Conservation (phyloP, 352 stramenopile species). For the Thraustochytrium striatum region DNA sequence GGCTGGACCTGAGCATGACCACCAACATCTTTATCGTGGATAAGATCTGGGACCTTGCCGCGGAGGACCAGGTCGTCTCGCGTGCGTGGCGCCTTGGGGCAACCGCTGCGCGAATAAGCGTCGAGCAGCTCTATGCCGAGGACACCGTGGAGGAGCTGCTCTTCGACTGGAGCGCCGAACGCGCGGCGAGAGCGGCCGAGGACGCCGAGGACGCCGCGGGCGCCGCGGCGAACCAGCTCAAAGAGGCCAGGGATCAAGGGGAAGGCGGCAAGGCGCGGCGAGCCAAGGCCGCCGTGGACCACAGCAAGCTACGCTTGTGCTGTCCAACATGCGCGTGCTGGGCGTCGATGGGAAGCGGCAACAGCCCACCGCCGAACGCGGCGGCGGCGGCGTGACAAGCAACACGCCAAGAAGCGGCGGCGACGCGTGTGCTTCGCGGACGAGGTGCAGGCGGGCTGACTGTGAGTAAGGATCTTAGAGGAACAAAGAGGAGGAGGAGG, state of each 20-base stretch:
- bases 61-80: conserved; percentile 90
- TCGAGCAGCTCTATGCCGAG: conserved; percentile 84
- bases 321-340: conserved; percentile 16
- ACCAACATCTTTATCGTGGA: conserved; percentile 97
- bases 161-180: conserved; percentile 54
- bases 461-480: too few relatives aligned
- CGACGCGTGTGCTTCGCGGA: too few relatives aligned
- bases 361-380: too few relatives aligned
- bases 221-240: not conserved
- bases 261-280: not conserved
- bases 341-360: too few relatives aligned
- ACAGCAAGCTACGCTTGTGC: conserved; percentile 11
- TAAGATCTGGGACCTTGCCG: conserved; percentile 89
- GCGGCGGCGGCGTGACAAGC: too few relatives aligned
- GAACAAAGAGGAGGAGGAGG: too few relatives aligned
- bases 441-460: too few relatives aligned
- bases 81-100: conserved; percentile 92
- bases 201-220: not conserved
- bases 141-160: conserved; percentile 74
- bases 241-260: not conserved
- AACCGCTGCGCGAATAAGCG: conserved; percentile 72
- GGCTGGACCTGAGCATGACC: conserved; percentile 94
- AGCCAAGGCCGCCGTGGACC: not conserved
- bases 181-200: not conserved
- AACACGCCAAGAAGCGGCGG: too few relatives aligned